Base-by-base conservation (phyloP, 495 filamentous ascomycete genomes). In the Penicillium crystallinum region DNA sequence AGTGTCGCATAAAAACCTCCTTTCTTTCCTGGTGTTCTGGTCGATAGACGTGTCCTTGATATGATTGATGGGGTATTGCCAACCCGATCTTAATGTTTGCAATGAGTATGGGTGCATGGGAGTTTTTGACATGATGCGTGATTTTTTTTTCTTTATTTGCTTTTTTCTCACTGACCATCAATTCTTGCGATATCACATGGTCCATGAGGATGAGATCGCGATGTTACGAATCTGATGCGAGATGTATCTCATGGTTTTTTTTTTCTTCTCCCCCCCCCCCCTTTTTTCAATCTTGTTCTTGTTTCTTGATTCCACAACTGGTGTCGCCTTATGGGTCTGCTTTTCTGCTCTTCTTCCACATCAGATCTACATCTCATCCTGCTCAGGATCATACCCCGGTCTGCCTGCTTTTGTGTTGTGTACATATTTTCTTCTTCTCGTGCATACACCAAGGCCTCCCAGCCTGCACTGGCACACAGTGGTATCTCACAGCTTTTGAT, bases 1-100 rank as follows among this genome's bases (percentile, higher is more conserved):
- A 81, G 83, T 55, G 73, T 79, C 52, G 72, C 66, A 56, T 78
- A 64, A 74, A 66, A 57, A 21, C 19, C 25, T 17, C 7, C 17
- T 29, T 2, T 3, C 10, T 25, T 35, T 40, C 17, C 23, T 18
- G 23, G 30, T 46, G 34, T 56, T 37, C 19, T n/a, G 23, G 48
- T 35, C 58, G 58, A 51, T 67, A 62, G 62, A 64, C 56, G 54
- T 57, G 56, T 44, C 40, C 54, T 52, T 38, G 17, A 36, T 41
- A 37, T 18, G 29, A 35, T 55, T 42, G 41, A 46, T 49, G 30
- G 40, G 31, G 45, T 27, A 27, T 21, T 45, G 43, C 59, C 49
- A 57, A 48, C 53, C 9, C 57, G 53, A 34, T 56, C n/a, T 55
- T 50, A 57, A 36, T 51, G 59, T 57, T 49, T 50, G 54, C 63